phyloP scores from a whole-genome alignment of 352 stramenopile genomes.

The Phytopythium cucurbitacearum region DNA sequence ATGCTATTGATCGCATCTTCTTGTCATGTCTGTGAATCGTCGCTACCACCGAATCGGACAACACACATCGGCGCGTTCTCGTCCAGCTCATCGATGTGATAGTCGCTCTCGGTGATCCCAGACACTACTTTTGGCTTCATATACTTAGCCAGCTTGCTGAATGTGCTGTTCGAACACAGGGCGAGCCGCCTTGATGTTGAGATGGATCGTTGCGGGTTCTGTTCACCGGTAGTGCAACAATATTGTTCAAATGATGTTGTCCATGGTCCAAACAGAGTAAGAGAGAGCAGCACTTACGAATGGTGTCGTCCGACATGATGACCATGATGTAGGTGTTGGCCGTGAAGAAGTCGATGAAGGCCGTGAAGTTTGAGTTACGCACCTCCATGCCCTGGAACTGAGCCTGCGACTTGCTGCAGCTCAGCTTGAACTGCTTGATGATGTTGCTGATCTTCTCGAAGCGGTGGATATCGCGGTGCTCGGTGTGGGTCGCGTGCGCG shows the following conservation, averaged over 20 bases:
- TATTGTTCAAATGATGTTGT: not conserved
- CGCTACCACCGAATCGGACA: no score
- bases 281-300: constrained; percentile 40
- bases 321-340: constrained; percentile 99
- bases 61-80: no score
- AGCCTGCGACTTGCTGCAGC: constrained; percentile 96
- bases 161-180: constrained; percentile 97
- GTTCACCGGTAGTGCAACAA: not conserved
- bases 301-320: constrained; percentile 92
- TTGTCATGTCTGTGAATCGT: no score
- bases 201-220: constrained; percentile 93
- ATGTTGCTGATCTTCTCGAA: constrained; percentile 99
- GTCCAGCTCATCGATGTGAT: no score
- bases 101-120: no score
- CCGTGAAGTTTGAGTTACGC: constrained; percentile 97
- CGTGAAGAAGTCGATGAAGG: constrained; percentile 98
- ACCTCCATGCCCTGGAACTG: constrained; percentile 98
- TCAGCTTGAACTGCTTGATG: constrained; percentile 99
- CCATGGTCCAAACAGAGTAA: not conserved
- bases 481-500: constrained; percentile 89
- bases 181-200: constrained; percentile 96
- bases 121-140: not conserved
- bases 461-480: constrained; percentile 95
- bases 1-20: no score
- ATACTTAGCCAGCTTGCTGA: constrained; percentile 81